Percentiles rank a stretch among this genome's conserved stretches.
These are phyloP conservation scores for Larix sibirica DNA, from an alignment of 83 land plant genomes.

Conservation along the genomic window DNA sequence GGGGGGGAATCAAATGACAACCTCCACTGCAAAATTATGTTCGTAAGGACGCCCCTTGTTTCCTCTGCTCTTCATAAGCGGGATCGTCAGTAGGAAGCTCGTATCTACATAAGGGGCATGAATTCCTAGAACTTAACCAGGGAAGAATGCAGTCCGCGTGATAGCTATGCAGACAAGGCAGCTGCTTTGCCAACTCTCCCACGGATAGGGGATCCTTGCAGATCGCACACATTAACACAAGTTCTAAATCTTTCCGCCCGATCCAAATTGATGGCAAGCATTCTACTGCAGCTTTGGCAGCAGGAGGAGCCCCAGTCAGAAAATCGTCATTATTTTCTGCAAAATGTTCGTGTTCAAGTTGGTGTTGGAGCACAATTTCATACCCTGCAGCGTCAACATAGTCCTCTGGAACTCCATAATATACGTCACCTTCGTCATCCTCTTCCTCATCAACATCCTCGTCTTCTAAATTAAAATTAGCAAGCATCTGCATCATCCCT, in stretches of 20 bases:
- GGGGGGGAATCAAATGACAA: neutral
- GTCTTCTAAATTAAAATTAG: too few species aligned
- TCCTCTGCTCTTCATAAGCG: slow-evolving; percentile 60
- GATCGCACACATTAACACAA: slow-evolving; percentile 56
- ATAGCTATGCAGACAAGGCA: slow-evolving; percentile 69
- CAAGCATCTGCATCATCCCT: too few species aligned
- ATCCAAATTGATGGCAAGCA: slow-evolving; percentile 27
- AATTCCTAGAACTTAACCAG: slow-evolving; percentile 71
- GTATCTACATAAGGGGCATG: slow-evolving; percentile 73
- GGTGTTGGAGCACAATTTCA: too few species aligned
- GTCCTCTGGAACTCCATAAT: too few species aligned
- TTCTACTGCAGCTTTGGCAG: too few species aligned
- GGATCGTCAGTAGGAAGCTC: slow-evolving; percentile 81
- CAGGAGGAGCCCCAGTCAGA: too few species aligned
- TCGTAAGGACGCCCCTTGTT: slow-evolving; percentile 14
- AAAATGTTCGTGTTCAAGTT: too few species aligned
- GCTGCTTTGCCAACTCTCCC: slow-evolving; percentile 49
- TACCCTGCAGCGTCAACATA: too few species aligned
- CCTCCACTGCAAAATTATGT: slow-evolving; percentile 4
- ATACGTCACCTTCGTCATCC: too few species aligned
- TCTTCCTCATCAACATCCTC: too few species aligned
- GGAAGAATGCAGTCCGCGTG: slow-evolving; percentile 76
- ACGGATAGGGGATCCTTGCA: slow-evolving; percentile 63
- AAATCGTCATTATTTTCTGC: too few species aligned
- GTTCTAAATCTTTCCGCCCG: slow-evolving; percentile 34